phyloP scores from a whole-genome alignment of 2,329 filamentous ascomycete species.

The Venturia nashicola region DNA sequence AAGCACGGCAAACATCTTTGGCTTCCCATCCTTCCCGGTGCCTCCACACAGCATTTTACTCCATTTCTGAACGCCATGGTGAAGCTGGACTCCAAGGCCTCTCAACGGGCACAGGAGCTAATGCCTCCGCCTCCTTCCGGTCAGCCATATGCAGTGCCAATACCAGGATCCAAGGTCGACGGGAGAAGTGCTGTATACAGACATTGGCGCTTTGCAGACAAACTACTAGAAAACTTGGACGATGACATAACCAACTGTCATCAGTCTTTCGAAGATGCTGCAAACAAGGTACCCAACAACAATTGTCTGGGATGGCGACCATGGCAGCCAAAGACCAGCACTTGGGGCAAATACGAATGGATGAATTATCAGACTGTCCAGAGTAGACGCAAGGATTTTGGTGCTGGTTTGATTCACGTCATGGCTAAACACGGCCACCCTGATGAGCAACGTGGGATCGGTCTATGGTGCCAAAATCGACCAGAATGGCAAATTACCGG shows the following conservation, averaged over 20 bases:
- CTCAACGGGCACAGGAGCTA: slow-evolving; percentile 32
- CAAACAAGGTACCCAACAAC: slow-evolving; percentile 41
- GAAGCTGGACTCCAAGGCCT: neutral
- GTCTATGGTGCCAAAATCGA: slow-evolving; percentile 76
- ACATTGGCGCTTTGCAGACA: slow-evolving; percentile 66
- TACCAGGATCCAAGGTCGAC: slow-evolving; percentile 62
- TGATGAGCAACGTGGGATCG: slow-evolving; percentile 54
- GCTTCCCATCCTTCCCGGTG: neutral
- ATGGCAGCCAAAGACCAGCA: slow-evolving; percentile 63
- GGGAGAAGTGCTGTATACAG: slow-evolving; percentile 69
- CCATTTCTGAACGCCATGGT: neutral
- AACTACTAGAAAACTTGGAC: slow-evolving; percentile 59
- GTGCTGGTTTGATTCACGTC: slow-evolving; percentile 72
- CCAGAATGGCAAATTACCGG: slow-evolving; percentile 80
- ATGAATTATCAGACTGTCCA: slow-evolving; percentile 70
- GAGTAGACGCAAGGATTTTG: slow-evolving; percentile 68
- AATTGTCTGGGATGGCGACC: slow-evolving; percentile 69
- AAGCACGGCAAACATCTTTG: neutral
- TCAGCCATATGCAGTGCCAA: slow-evolving; percentile 61
- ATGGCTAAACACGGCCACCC: slow-evolving; percentile 52
- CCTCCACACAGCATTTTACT: neutral
- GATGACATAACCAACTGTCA: slow-evolving; percentile 46
- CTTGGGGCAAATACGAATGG: slow-evolving; percentile 71
- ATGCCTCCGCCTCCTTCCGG: slow-evolving; percentile 56
- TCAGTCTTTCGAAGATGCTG: neutral